These are phyloP conservation scores for Triticum aestivum DNA, from an alignment of 176 grass and related monocot species.

Conservation along the genomic window IWGSC_CS_RefSeq_v2.1 NC_057812.1:44135238-44135737, in stretches of 20 bases:
- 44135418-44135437: neutral
- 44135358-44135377: neutral
- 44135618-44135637: too few relatives aligned
- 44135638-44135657: too few relatives aligned
- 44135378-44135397: neutral
- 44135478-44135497: neutral
- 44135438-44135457: neutral
- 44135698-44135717: too few relatives aligned
- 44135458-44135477: neutral
- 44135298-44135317: neutral
- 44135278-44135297: neutral
- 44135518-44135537: neutral
- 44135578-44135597: neutral
- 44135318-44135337: neutral
- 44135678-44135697: too few relatives aligned
- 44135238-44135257: neutral
- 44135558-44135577: neutral
- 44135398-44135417: neutral
- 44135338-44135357: neutral
- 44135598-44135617: neutral
- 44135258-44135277: neutral
- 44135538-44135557: neutral
- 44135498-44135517: neutral
- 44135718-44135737: too few relatives aligned
- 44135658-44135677: too few relatives aligned